Conservation (phyloP, 352 stramenopile species). For the Phytophthora meadii region DNA sequence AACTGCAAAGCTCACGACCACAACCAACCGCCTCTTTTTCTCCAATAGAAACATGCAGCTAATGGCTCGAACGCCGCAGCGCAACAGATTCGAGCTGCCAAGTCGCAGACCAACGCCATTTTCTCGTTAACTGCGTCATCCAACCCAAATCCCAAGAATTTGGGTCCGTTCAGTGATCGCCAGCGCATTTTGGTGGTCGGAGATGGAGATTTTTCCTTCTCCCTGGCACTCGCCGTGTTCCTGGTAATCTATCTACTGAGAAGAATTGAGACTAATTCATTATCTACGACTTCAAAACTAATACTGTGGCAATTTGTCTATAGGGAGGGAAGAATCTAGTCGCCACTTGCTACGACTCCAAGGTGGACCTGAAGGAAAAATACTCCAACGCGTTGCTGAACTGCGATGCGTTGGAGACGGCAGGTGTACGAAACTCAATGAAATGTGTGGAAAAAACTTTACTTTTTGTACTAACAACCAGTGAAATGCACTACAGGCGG, state of each 20-base stretch:
- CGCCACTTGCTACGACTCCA: conserved; percentile 82
- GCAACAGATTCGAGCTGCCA: conserved; percentile 44
- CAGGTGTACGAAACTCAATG: conserved; percentile 44
- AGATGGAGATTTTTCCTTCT: conserved; percentile 90
- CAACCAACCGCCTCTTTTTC: neutral
- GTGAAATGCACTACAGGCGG: conserved; percentile 37
- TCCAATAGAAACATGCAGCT: conserved; percentile 29
- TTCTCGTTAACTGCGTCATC: conserved; percentile 72
- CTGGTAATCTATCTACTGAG: conserved; percentile 39
- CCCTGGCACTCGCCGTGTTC: conserved; percentile 74
- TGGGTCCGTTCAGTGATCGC: conserved; percentile 77
- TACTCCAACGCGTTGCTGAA: conserved; percentile 76
- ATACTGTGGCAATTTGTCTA: conserved; percentile 1
- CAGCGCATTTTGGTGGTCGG: conserved; percentile 84
- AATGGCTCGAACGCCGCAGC: conserved; percentile 12
- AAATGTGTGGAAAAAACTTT: neutral
- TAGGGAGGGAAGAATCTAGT: conserved; percentile 73
- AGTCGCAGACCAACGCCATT: conserved; percentile 74
- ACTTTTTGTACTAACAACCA: neutral
- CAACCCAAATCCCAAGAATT: conserved; percentile 85
- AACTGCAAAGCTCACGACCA: neutral
- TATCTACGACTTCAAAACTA: neutral
- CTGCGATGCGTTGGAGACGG: conserved; percentile 73
- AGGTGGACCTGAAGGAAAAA: conserved; percentile 73
- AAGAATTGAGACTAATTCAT: neutral